Evolutionary conservation across 164 flowering plant genomes (phyloP).

Genomic region (grape (Vitis vinifera)): DNA sequence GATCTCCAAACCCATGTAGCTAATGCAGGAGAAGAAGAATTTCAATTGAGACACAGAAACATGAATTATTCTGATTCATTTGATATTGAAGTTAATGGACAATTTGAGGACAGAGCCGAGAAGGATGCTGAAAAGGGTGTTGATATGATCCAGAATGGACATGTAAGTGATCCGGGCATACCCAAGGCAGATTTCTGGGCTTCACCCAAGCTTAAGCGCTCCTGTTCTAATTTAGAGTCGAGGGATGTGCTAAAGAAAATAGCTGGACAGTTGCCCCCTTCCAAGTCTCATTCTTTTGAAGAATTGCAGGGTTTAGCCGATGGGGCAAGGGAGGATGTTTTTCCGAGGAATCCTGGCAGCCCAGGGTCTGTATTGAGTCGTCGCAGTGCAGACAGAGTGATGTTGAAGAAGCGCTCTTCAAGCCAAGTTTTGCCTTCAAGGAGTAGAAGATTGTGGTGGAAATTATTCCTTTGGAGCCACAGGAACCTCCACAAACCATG

Average conservation of each 20-base stretch:
- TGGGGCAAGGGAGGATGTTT: slow-evolving; percentile 15
- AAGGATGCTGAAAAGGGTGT: slow-evolving; percentile 24
- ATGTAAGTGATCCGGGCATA: slow-evolving; percentile 86
- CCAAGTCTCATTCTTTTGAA: slow-evolving; percentile 56
- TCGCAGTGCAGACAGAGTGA: slow-evolving; percentile 83
- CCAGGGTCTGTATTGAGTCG: slow-evolving; percentile 52
- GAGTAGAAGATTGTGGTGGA: slow-evolving; percentile 89
- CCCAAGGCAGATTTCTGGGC: slow-evolving; percentile 51
- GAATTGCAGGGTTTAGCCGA: slow-evolving; percentile 40
- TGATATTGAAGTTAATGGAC: slow-evolving; percentile 13
- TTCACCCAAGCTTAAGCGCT: slow-evolving; percentile 72
- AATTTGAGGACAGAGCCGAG: slow-evolving; percentile 16
- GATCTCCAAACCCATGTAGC: slow-evolving; percentile 46
- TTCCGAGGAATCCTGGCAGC: slow-evolving; percentile 34
- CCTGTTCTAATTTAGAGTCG: slow-evolving; percentile 77
- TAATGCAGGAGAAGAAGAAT: slow-evolving; percentile 16
- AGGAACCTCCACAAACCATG: slow-evolving; percentile 53
- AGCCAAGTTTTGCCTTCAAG: slow-evolving; percentile 86
- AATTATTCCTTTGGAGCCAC: slow-evolving; percentile 94
- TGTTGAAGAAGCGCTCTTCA: slow-evolving; percentile 85
- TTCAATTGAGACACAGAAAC: slow-evolving; percentile 11
- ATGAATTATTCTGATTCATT: slow-evolving; percentile 11
- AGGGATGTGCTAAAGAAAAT: slow-evolving; percentile 38
- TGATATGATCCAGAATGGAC: slow-evolving; percentile 56
- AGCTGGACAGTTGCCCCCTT: slow-evolving; percentile 38